Base-by-base conservation (phyloP, 805 yeast genomes). In the Naumovozyma castellii region DNA sequence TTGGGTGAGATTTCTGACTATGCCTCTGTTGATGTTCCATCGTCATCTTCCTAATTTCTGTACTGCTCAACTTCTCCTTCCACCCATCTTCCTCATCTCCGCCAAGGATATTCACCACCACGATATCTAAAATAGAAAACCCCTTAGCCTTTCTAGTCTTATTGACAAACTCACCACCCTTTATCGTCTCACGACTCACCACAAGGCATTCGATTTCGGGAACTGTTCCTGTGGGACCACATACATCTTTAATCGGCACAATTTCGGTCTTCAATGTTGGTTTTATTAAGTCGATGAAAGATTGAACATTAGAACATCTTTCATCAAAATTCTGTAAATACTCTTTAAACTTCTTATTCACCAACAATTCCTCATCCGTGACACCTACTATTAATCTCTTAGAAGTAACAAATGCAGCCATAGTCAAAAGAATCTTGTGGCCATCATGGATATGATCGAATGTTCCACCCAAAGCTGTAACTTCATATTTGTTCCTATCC, bases 391-490 rank as follows among this genome's bases (percentile, higher is more conserved):
- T 81, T 12, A 92, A 64, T 17, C 60, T 63, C 2, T 58, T 49
- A 2, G 61, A 51, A 0, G 94, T 68, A 5, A 84, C 47, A 52
- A 78, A 86, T 0, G 78, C 75, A 0, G 94, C 70, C 43, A 84
- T 67, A 0, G 92, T 78, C 8, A 92, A 67, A 19, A 92, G 66
- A 20, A 92, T 80, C 58, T 84, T 85, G 62, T 92, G 99, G 0
- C 97, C 99, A 54, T 83, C 94, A 51, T 92, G 99, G 29, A 92
- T 56, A 62, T 92, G 97, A 56, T 92, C 99, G 64, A 92, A 92
- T 0, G 98, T 92, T 0, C 99, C 99, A 0, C 98, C 98, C 1
- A 90, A 78, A 0, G 95, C 90, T 19, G 59, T 51, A 4, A 69
- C 67, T 14, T 47, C 42, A 43, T 62, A 68, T 3, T 46, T 39